These are phyloP conservation scores for Cercospora sesami DNA, from an alignment of 2,329 filamentous ascomycete species.

Conservation along the genomic window DNA sequence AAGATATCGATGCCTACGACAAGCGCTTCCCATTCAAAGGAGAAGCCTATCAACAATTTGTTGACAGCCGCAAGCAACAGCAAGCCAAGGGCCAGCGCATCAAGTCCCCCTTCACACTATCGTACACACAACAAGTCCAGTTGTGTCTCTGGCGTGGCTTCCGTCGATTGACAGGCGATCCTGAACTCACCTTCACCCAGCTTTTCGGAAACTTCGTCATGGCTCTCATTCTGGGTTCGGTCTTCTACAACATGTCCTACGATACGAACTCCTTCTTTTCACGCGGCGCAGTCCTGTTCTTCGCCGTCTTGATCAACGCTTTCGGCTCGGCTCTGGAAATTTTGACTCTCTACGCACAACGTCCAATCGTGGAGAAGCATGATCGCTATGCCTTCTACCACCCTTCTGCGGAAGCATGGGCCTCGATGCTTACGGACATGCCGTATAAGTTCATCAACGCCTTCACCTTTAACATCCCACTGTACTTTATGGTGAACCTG, in stretches of 20 bases:
- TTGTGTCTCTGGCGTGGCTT: constrained; percentile 82
- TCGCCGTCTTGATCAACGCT: constrained; percentile 82
- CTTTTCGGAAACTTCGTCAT: constrained; percentile 72
- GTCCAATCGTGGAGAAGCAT: constrained; percentile 90
- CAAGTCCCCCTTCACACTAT: constrained; percentile 80
- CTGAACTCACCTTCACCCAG: constrained; percentile 68
- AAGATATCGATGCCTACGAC: constrained; percentile 50
- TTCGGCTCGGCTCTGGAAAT: constrained; percentile 82
- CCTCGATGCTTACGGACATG: constrained; percentile 82
- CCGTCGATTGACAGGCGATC: constrained; percentile 73
- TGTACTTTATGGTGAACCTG: constrained; percentile 88
- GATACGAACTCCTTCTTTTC: constrained; percentile 74
- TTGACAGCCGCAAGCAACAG: constrained; percentile 48
- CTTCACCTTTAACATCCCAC: constrained; percentile 72
- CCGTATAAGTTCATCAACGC: constrained; percentile 78
- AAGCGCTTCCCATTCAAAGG: constrained; percentile 49
- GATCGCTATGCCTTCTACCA: constrained; percentile 84
- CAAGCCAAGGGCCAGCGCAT: constrained; percentile 55
- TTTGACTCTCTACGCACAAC: constrained; percentile 80
- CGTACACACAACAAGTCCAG: constrained; percentile 70
- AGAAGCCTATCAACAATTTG: constrained; percentile 48
- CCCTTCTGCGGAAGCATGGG: constrained; percentile 81
- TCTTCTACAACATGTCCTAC: constrained; percentile 73
- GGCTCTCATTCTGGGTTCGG: constrained; percentile 73
- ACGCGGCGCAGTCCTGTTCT: constrained; percentile 79